Base-by-base conservation (phyloP, 2,329 filamentous ascomycete genomes). In the Penicillium psychrosexuale region DNA sequence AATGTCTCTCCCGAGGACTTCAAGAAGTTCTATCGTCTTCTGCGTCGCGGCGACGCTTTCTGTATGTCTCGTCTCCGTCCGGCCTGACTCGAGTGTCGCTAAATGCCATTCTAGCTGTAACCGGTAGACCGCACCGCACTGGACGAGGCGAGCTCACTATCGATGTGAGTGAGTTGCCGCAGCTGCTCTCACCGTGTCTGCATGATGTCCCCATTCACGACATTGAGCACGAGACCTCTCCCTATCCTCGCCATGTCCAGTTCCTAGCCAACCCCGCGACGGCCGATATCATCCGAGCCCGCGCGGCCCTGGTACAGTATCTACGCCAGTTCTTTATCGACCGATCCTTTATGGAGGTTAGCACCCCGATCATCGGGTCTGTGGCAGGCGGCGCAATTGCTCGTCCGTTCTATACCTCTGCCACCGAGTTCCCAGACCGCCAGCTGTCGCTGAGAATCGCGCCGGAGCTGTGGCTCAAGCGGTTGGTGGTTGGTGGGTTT, bases 401-500 rank as follows among this genome's bases (percentile, higher is more conserved):
- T 1, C 86, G 90, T 46, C 90, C 94, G 0, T 99, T 99, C 70
- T 80, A 86, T 61, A 97, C 92, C 0, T 76, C 79, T 42, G 87
- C 91, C 8, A 90, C 88, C 0, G 90, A 92, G 67, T 87, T 96
- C 57, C 79, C 84, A 3, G 82, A 87, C 38, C 86, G 84, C 56
- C 80, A 85, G 51, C 77, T 99, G 34, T 84, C 89, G 22, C 80
- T 99, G 33, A 84, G 94, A 46, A 93, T 99, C 64, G 94, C 94
- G 3, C 94, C 94, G 0, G 94, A 99, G 74, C 78, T 99, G 34
- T 97, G 91, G 87, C 82, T 99, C 39, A 99, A 99, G 77, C 84
- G 94, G 8, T 79, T 99, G 43, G 85, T 97, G 1, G 83, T 97
- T 17, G 93, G 92, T 47, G 93, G 92, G 2, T 85, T 97, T 58